These are phyloP conservation scores for Chytridium lagenaria DNA, from an alignment of 371 early-diverging fungal species.

Conservation along the genomic window DNA sequence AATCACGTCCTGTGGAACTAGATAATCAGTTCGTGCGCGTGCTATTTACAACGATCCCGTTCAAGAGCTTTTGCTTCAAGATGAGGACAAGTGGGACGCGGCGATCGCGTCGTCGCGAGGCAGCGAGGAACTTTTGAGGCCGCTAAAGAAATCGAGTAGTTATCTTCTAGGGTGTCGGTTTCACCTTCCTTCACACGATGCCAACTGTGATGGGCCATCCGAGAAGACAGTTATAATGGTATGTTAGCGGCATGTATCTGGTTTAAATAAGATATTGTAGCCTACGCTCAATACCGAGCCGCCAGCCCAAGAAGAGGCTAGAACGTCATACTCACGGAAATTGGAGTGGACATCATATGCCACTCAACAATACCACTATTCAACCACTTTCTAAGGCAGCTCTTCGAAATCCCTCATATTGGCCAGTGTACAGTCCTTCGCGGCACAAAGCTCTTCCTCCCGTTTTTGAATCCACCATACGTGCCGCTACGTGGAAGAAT, in stretches of 20 bases:
- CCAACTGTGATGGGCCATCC: background rate
- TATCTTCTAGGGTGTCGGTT: background rate
- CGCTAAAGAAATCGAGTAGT: conserved; percentile 18
- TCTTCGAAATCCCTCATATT: conserved; percentile 45
- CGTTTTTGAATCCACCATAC: conserved; percentile 38
- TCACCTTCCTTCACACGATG: background rate
- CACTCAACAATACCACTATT: conserved; percentile 24
- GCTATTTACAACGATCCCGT: conserved; percentile 53
- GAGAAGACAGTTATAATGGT: too few species aligned
- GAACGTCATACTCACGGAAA: conserved; percentile 54
- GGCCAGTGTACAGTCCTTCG: conserved; percentile 41
- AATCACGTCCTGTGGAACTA: conserved; percentile 32
- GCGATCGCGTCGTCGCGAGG: conserved; percentile 13
- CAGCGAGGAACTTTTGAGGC: conserved; percentile 1
- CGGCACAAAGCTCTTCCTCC: conserved; percentile 44
- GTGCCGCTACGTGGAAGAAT: conserved; percentile 43
- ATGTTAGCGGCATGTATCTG: too few species aligned
- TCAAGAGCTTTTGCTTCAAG: conserved; percentile 46
- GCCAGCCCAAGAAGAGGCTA: too few species aligned
- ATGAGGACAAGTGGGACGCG: conserved; percentile 32
- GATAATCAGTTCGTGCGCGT: conserved; percentile 46
- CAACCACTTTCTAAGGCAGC: conserved; percentile 46
- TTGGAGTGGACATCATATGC: conserved; percentile 53
- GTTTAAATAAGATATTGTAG: too few species aligned
- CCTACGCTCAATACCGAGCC: background rate